phyloP scores from a whole-genome alignment of 495 filamentous ascomycete species.

The Jackrogersella minutella region DNA sequence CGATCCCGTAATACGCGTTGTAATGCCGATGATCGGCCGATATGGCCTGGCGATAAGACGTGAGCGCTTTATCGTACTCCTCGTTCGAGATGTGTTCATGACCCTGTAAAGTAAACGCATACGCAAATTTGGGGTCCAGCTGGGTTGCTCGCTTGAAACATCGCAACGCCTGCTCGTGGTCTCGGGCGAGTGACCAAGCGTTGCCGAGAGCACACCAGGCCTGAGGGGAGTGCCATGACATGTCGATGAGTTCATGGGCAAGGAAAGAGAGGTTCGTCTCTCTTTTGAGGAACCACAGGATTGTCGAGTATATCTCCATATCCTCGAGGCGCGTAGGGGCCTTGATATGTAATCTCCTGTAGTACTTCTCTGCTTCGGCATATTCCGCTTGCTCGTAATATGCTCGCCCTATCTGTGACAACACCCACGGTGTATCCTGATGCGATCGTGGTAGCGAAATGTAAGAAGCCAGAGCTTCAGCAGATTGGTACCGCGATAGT shows the following conservation, averaged over 20 bases:
- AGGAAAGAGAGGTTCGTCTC: conserved; percentile 92
- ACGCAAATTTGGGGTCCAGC: conserved; percentile 88
- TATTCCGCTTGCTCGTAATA: conserved; percentile 90
- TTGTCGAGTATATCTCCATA: conserved; percentile 97
- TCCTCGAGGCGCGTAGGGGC: conserved; percentile 84
- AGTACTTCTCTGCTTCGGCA: conserved; percentile 83
- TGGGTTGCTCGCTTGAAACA: conserved; percentile 96
- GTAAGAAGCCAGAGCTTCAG: conserved; percentile 77
- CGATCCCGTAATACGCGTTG: conserved; percentile 96
- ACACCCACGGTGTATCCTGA: conserved; percentile 93
- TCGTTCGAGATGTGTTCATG: conserved; percentile 97
- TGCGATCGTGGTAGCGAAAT: conserved; percentile 73
- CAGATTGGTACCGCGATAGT: conserved; percentile 77
- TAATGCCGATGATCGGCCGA: conserved; percentile 88
- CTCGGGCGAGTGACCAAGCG: conserved; percentile 90
- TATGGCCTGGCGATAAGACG: conserved; percentile 82
- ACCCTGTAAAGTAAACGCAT: conserved; percentile 93
- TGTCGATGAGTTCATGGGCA: conserved; percentile 85
- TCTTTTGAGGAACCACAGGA: conserved; percentile 94
- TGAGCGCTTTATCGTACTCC: conserved; percentile 92
- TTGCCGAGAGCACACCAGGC: conserved; percentile 97
- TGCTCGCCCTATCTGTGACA: conserved; percentile 86
- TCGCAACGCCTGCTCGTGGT: conserved; percentile 92
- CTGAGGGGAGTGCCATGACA: conserved; percentile 86
- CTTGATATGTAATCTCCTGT: conserved; percentile 74